Evolutionary conservation across 768 basidiomycete species (phyloP), one percentile per base, ranked within the genome.

Genomic region (Porpolomopsis calyptriformis): DNA sequence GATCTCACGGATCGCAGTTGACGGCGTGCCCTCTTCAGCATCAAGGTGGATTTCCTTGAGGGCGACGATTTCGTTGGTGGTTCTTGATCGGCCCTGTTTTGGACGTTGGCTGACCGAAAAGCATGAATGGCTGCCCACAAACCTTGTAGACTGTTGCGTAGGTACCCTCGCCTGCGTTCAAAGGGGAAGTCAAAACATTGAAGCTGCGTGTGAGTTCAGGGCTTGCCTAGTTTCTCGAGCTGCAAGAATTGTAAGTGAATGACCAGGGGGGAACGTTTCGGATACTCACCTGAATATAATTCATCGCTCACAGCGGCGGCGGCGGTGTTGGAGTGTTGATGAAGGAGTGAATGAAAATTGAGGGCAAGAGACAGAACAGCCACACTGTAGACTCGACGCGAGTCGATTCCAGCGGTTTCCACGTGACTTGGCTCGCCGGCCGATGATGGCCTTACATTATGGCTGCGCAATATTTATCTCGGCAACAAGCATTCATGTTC

Each of bases 71-170:
- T 98, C 96, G 56, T 96, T 96, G n/a, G 93, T 98, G 25, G 91
- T 91, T 50, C 93, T 73, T 18, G 92, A 96, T 52, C 94, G 83
- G 12, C 96, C 96, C 88, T 91, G 46, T 18, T 26, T 14, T 7
- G 39, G 40, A 49, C 8, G 20, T 19, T 53, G 41, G 42, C 4
- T 23, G 12, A 46, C 39, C 25, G 6, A 22, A 18, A 8, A 36
- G n/a, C 19, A 36, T 14, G 3, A 41, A 23, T 35, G 31, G 24
- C 24, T 40, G 22, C 23, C 35, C 26, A 48, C 66, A 37, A 49
- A 91, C 91, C 79, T 96, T 96, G 77, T 83, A 94, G n/a, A 94
- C 92, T 5, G 90, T 93, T 31, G 92, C 92, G 61, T 94, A 96
- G 27, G 92, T 94, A 45, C 92, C 92, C 69, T 88, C 84, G 55